These are phyloP conservation scores for Solanum chiquidenum DNA, from an alignment of 257 asterid genomes.

Conservation along the genomic window DNA sequence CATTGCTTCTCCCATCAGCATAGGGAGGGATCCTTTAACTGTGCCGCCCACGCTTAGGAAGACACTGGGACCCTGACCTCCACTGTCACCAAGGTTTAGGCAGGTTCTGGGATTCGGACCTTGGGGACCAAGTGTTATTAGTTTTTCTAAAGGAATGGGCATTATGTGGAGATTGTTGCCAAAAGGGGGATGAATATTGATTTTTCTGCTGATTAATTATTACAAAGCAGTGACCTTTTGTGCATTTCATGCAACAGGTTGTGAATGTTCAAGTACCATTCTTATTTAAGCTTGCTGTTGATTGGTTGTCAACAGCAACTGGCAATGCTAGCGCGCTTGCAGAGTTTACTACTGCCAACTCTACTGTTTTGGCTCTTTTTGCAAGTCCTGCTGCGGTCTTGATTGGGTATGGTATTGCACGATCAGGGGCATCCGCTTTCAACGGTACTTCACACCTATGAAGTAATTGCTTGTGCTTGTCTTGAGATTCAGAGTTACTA, in stretches of 20 bases:
- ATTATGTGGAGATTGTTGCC: background rate
- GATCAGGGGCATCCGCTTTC: constrained; percentile 86
- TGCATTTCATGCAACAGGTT: constrained; percentile 43
- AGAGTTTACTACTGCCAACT: constrained; percentile 69
- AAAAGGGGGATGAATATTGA: background rate
- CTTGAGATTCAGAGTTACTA: background rate
- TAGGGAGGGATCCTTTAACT: background rate
- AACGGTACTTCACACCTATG: constrained; percentile 56
- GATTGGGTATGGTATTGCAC: constrained; percentile 90
- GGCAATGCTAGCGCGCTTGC: constrained; percentile 74
- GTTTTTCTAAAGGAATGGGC: background rate
- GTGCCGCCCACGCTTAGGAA: background rate
- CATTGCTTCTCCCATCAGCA: background rate
- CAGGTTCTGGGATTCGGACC: background rate
- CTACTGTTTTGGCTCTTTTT: constrained; percentile 66
- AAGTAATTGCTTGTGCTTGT: constrained; percentile 30
- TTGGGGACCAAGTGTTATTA: background rate
- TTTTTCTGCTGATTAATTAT: background rate
- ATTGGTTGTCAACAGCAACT: constrained; percentile 67
- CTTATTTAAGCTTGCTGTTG: constrained; percentile 95
- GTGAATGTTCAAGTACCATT: constrained; percentile 96
- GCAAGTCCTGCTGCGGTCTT: constrained; percentile 86
- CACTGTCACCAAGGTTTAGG: background rate
- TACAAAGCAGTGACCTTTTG: background rate
- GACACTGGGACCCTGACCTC: background rate